Conservation (phyloP, 2,329 filamentous ascomycete genomes). For the Trichophyton simii region DNA sequence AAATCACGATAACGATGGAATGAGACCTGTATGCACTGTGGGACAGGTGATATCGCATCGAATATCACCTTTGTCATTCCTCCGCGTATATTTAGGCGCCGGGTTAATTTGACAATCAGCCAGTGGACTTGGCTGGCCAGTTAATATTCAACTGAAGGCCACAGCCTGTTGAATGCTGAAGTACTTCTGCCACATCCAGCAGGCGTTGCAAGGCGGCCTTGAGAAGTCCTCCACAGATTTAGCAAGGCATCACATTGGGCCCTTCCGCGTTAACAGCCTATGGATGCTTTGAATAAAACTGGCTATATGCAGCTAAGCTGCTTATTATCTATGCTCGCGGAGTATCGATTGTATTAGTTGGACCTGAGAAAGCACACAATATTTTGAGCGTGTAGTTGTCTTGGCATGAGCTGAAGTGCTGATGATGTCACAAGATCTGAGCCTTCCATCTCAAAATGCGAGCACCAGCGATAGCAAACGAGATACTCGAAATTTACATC, state of each 20-base stretch:
- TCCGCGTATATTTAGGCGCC: not conserved
- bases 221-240: too few relatives aligned
- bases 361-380: too few relatives aligned
- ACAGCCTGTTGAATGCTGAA: not conserved
- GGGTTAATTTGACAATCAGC: not conserved
- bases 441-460: not conserved
- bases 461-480: not conserved
- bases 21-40: slow-evolving; percentile 15
- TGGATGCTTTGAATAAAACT: too few relatives aligned
- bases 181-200: not conserved
- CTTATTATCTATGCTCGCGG: too few relatives aligned
- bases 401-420: not conserved
- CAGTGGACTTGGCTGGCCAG: not conserved
- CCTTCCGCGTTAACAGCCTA: too few relatives aligned
- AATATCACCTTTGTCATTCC: not conserved
- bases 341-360: too few relatives aligned
- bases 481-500: not conserved
- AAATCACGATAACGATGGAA: slow-evolving; percentile 33
- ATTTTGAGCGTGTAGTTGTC: not conserved
- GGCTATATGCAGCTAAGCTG: too few relatives aligned
- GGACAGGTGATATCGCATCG: not conserved
- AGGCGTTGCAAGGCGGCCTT: too few relatives aligned
- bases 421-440: not conserved
- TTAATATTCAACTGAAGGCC: too few relatives aligned
- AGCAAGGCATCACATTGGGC: too few relatives aligned